Conservation (phyloP, 257 asterid genomes). For the Fraxinus anomala region DNA sequence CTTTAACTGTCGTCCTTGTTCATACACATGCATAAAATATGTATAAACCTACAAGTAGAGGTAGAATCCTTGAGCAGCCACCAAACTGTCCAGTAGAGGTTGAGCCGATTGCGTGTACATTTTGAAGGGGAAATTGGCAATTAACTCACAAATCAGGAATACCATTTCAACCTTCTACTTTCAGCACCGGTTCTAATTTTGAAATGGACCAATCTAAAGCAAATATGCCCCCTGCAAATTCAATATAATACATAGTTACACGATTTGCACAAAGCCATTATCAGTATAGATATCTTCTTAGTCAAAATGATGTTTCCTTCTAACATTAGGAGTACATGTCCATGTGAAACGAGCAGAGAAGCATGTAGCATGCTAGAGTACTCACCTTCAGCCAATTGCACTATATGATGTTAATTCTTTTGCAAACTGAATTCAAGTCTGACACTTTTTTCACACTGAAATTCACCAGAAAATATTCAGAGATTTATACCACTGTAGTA, state of each 20-base stretch:
- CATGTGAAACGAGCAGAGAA: not conserved
- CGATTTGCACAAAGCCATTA: not conserved
- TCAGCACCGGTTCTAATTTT: not conserved
- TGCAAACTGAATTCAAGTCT: conserved; percentile 57
- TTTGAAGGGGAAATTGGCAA: too few species aligned
- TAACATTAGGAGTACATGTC: not conserved
- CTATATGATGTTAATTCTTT: conserved; percentile 52
- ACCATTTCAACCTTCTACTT: too few species aligned
- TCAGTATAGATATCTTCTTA: not conserved
- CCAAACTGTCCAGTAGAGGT: too few species aligned
- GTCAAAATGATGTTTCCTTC: not conserved
- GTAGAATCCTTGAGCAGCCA: too few species aligned
- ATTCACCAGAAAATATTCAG: conserved; percentile 21
- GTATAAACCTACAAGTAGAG: too few species aligned
- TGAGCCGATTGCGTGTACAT: too few species aligned
- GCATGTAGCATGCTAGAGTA: conserved; percentile 5
- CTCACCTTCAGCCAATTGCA: conserved; percentile 25
- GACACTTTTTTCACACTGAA: conserved; percentile 64
- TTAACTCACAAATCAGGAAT: too few species aligned
- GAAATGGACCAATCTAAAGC: not conserved
- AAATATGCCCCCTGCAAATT: conserved; percentile 21
- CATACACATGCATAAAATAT: too few species aligned
- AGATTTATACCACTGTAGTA: not conserved
- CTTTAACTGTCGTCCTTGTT: too few species aligned
- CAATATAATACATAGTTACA: not conserved